Evolutionary conservation across 2,329 filamentous ascomycete genomes (phyloP), one percentile per base, ranked within the genome.

Genomic region (Pyrenochaeta sp.): DNA sequence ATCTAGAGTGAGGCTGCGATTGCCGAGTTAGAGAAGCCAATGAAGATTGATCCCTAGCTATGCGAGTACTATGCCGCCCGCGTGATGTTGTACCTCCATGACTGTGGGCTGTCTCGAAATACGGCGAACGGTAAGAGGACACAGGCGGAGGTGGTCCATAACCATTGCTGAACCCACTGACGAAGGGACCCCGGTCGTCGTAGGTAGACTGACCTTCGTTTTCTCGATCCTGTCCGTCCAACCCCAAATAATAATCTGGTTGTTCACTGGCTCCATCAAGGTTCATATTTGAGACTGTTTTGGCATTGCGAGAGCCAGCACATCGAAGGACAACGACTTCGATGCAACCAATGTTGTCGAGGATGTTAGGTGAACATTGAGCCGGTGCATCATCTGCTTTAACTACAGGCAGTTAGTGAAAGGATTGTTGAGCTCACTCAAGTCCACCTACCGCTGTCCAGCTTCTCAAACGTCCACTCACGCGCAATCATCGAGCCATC

Each of bases 401-500:
- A 3, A 58, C 78, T 80, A 33, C 29, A 7, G 23, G 0, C 18
- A 11, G 51, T 75, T 21, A 73, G 62, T 31, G 42, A 3, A 11
- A 39, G 2, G 36, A n/a, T 39, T 21, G 6, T 14, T n/a, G 20
- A 12, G n/a, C 21, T 15, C n/a, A 17, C 7, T 7, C 14, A 10
- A 9, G 10, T 15, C 1, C 2, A 45, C 73, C 58, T 64, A 84
- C 82, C 75, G 51, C 78, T 77, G 40, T 81, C 78, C 20, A 83
- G 72, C 36, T 77, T 76, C 37, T 80, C 78, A 59, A 85, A 86
- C 4, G 75, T 77, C 83, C 83, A 85, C 33, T 81, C 78, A 10
- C 80, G 76, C 0, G 79, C 82, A 51, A 83, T 70, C 67, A 83
- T 83, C 5, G 63, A 71, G 3, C 80, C 81, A 57, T 79, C 75